Evolutionary conservation across 192 early-diverging fungal genomes (phyloP).

Genomic region (Podila verticillata): DNA sequence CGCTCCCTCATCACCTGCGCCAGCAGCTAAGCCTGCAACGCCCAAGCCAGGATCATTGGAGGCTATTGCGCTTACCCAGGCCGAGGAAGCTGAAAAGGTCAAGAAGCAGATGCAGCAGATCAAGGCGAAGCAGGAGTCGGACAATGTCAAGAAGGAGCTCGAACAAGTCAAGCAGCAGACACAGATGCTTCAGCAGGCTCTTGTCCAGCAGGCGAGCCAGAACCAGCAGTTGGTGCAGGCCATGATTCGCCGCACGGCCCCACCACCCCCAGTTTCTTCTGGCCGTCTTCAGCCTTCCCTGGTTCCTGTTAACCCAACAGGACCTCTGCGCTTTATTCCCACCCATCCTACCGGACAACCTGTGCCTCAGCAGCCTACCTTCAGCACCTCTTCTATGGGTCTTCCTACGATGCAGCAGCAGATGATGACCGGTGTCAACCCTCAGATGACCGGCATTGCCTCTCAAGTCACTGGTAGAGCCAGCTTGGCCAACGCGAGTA

Average conservation of each 20-base stretch:
- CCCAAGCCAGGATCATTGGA: slow-evolving; percentile 34
- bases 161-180: slow-evolving; percentile 33
- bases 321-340: slow-evolving; percentile 44
- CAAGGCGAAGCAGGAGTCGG: slow-evolving; percentile 29
- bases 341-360: slow-evolving; percentile 45
- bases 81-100: slow-evolving; percentile 38
- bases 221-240: slow-evolving; percentile 37
- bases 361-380: slow-evolving; percentile 23
- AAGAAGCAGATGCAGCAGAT: slow-evolving; percentile 40
- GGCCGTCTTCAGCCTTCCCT: slow-evolving; percentile 30
- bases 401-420: slow-evolving; percentile 48
- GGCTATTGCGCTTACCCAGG: slow-evolving; percentile 25
- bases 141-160: slow-evolving; percentile 37
- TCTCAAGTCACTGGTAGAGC: slow-evolving; percentile 52
- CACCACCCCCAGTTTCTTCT: slow-evolving; percentile 44
- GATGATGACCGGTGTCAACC: slow-evolving; percentile 45
- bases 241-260: slow-evolving; percentile 26
- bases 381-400: slow-evolving; percentile 38
- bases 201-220: slow-evolving; percentile 39
- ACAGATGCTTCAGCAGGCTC: slow-evolving; percentile 36
- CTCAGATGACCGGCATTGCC: slow-evolving; percentile 38
- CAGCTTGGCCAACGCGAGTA: slow-evolving; percentile 56
- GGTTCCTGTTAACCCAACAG: slow-evolving; percentile 50
- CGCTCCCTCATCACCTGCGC: slow-evolving; percentile 11
- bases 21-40: slow-evolving; percentile 22